Evolutionary conservation across 495 filamentous ascomycete species (phyloP), one percentile per base, ranked within the genome.

Genomic region (Usnea hakonensis): DNA sequence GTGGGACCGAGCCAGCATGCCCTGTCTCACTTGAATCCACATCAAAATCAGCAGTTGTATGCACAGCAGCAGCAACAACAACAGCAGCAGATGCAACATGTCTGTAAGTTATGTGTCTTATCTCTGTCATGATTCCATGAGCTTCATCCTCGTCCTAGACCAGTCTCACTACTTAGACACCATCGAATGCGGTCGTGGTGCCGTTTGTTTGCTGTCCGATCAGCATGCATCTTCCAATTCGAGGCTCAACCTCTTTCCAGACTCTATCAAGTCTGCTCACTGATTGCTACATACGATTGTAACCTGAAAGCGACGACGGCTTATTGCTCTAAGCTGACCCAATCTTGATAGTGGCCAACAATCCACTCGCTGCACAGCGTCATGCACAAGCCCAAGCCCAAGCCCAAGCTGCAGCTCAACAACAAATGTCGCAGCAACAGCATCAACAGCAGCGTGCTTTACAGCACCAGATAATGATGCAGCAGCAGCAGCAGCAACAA

Each of bases 1-100:
- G 81, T 80, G 57, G 82, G 79, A 38, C 89, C 86, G 9, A 90
- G 86, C 74, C 82, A 85, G 58, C 90, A 94, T 73, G 90, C 89
- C 43, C 72, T 95, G 64, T 86, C 86, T 54, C 90, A 95, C 68
- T 75, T 96, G 58, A 90, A 78, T 63, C 90, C 88, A 10, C 64
- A 64, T 54, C 83, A 87, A 66, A 77, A 77, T n/a, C n/a, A n/a
- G 60, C 85, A 87, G 63, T 74, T 89, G 69, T 83, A 85, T 65
- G 54, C 73, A 73, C 77, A 75, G 36, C 73, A 74, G 36, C 75
- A 76, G 52, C 71, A 77, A 55, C 63, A 72, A 23, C 77, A 78
- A 30, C 79, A 81, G 71, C 40, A 79, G 77, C 38, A 74, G 23
- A 52, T 52, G 48, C 48, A 52, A 52, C 48, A 50, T 50, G 46